Percentiles rank a stretch among this genome's conserved stretches.
phyloP scores from a whole-genome alignment of 805 yeast species.

The Metschnikowia drakensbergensis region DNA sequence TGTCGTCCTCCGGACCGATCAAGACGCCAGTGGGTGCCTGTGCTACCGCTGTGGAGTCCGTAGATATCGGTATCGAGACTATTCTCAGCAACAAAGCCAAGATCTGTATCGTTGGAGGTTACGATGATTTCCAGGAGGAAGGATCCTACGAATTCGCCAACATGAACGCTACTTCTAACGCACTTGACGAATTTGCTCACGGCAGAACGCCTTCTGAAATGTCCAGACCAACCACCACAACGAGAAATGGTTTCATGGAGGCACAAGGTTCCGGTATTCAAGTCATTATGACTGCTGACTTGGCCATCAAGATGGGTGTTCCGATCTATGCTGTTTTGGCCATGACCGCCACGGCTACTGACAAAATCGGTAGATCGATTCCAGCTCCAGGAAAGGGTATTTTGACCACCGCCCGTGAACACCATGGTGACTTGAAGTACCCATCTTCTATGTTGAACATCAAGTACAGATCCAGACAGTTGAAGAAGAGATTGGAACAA shows the following conservation, averaged over 20 bases:
- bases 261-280: constrained; percentile 99
- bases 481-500: constrained; percentile 72
- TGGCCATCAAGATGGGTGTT: constrained; percentile 97
- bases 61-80: constrained; percentile 93
- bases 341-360: constrained; percentile 93
- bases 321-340: constrained; percentile 97
- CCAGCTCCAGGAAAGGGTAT: constrained; percentile 99
- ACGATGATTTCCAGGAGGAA: constrained; percentile 99
- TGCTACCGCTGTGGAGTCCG: constrained; percentile 98
- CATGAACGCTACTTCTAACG: constrained; percentile 97
- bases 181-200: constrained; percentile 80
- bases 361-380: constrained; percentile 96
- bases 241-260: constrained; percentile 98
- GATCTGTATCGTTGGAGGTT: constrained; percentile 97
- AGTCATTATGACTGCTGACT: constrained; percentile 89
- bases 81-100: constrained; percentile 92
- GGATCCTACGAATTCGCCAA: constrained; percentile 97
- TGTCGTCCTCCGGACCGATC: constrained; percentile 97
- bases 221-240: constrained; percentile 97
- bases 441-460: constrained; percentile 80
- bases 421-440: constrained; percentile 74
- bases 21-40: constrained; percentile 99
- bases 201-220: constrained; percentile 98
- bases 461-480: constrained; percentile 90
- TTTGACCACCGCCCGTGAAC: constrained; percentile 95